These are phyloP conservation scores for Apophysomyces sp. DNA, from an alignment of 371 early-diverging fungal genomes.

Conservation along the genomic window DNA sequence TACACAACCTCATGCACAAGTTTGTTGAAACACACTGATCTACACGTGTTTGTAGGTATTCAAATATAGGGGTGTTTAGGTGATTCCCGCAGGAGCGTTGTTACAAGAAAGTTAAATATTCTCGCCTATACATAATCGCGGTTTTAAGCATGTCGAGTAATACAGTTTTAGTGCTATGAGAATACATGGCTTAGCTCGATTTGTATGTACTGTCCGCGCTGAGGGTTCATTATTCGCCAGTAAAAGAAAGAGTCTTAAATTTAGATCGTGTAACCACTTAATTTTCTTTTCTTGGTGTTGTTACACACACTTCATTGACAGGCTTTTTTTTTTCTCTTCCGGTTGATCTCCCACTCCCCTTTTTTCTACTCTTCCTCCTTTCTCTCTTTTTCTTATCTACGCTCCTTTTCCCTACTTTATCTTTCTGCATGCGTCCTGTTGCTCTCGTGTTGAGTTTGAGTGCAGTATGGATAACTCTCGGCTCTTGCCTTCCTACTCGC, in stretches of 20 bases:
- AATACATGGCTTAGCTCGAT: no score
- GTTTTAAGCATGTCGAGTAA: no score
- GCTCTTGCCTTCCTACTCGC: background rate
- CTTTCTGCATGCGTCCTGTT: constrained; percentile 11
- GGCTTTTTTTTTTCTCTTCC: background rate
- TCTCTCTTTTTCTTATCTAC: background rate
- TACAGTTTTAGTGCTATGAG: no score
- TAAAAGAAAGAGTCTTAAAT: background rate
- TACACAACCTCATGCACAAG: background rate
- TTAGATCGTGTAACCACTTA: background rate
- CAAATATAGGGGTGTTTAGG: background rate
- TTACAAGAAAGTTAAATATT: no score
- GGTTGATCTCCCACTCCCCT: constrained; percentile 1
- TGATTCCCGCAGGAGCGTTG: no score
- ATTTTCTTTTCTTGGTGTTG: background rate
- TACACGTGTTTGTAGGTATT: background rate
- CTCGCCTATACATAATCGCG: no score
- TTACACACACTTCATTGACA: background rate
- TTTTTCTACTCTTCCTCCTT: constrained; percentile 14
- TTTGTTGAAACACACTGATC: background rate
- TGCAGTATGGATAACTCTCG: background rate
- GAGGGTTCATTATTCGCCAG: background rate
- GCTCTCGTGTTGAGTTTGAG: constrained; percentile 4
- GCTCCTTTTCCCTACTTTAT: background rate
- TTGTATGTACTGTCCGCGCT: background rate